A percentile compares a stretch with the other conserved stretches of the same genome.
phyloP scores from a whole-genome alignment of 768 basidiomycete genomes.

The Daedaleopsis nitida region DNA sequence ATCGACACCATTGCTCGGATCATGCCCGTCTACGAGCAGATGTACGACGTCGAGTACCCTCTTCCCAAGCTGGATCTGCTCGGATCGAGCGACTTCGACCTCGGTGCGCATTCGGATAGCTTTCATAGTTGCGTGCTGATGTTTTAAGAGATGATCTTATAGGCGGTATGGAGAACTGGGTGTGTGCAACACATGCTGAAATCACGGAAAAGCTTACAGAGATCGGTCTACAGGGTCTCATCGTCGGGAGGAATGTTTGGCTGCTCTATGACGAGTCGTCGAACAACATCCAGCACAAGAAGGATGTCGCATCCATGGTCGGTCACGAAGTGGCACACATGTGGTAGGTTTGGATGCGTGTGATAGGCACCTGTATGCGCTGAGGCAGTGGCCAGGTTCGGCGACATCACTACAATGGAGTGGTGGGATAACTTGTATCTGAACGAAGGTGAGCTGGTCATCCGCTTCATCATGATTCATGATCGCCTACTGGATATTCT shows the following conservation, averaged over 20 bases:
- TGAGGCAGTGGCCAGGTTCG: constrained; percentile 57
- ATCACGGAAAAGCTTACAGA: no score
- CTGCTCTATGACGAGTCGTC: constrained; percentile 79
- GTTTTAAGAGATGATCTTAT: background rate
- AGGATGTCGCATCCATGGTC: constrained; percentile 73
- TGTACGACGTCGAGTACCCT: constrained; percentile 94
- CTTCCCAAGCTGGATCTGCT: constrained; percentile 95
- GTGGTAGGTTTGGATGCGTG: constrained; percentile 46
- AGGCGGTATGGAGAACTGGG: constrained; percentile 80
- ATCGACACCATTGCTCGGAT: constrained; percentile 85
- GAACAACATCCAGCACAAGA: constrained; percentile 72
- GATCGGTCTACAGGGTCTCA: constrained; percentile 10
- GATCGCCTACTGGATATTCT: background rate
- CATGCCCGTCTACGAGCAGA: constrained; percentile 87
- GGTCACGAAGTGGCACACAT: constrained; percentile 89
- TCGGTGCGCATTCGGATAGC: constrained; percentile 87
- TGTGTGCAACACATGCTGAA: constrained; percentile 18
- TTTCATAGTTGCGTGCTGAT: constrained; percentile 36
- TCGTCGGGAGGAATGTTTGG: constrained; percentile 72
- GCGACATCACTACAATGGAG: constrained; percentile 92
- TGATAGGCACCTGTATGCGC: background rate
- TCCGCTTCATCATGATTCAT: background rate
- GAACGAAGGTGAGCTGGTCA: constrained; percentile 63
- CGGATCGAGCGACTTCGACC: constrained; percentile 78
- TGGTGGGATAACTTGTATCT: constrained; percentile 91